Percentiles rank a stretch among this genome's conserved stretches.
Evolutionary conservation across 495 filamentous ascomycete species (phyloP).

Genomic region (Penicillium egyptiacum): DNA sequence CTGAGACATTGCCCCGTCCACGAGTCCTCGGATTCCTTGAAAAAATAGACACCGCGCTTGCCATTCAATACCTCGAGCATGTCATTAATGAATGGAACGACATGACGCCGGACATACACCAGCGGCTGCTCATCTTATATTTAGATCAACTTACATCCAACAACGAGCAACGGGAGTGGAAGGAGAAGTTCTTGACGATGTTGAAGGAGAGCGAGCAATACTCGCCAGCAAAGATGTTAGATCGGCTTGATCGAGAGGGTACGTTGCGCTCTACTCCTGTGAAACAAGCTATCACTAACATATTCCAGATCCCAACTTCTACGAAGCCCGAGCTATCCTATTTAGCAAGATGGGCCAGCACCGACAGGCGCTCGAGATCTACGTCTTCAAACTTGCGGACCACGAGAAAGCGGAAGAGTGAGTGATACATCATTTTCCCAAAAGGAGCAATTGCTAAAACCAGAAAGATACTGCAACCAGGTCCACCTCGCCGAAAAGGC

Average conservation of each 20-base stretch:
- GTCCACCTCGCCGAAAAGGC: slow-evolving; percentile 66
- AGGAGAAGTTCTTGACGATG: slow-evolving; percentile 68
- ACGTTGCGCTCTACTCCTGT: slow-evolving; percentile 30
- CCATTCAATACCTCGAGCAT: slow-evolving; percentile 86
- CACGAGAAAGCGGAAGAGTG: slow-evolving; percentile 91
- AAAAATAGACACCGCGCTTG: slow-evolving; percentile 64
- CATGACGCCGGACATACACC: slow-evolving; percentile 80
- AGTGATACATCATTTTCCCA: slow-evolving; percentile 9
- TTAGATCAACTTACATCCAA: slow-evolving; percentile 55
- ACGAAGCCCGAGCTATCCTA: slow-evolving; percentile 86
- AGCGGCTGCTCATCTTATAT: slow-evolving; percentile 75
- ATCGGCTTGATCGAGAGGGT: slow-evolving; percentile 76
- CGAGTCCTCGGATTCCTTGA: slow-evolving; percentile 73
- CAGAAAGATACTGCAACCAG: slow-evolving; percentile 79
- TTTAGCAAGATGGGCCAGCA: slow-evolving; percentile 96
- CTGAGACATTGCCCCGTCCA: slow-evolving; percentile 80
- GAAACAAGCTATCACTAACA: neutral
- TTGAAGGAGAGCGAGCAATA: slow-evolving; percentile 76
- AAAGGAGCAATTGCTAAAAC: slow-evolving; percentile 17
- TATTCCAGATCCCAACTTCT: slow-evolving; percentile 73
- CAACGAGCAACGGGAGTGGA: slow-evolving; percentile 55
- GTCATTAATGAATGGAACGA: slow-evolving; percentile 86
- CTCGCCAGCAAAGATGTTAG: slow-evolving; percentile 71
- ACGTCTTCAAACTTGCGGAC: slow-evolving; percentile 89
- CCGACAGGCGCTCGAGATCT: slow-evolving; percentile 90